Evolutionary conservation across 768 basidiomycete species (phyloP), one percentile per base, ranked within the genome.

Genomic region (Pisolithus albus): DNA sequence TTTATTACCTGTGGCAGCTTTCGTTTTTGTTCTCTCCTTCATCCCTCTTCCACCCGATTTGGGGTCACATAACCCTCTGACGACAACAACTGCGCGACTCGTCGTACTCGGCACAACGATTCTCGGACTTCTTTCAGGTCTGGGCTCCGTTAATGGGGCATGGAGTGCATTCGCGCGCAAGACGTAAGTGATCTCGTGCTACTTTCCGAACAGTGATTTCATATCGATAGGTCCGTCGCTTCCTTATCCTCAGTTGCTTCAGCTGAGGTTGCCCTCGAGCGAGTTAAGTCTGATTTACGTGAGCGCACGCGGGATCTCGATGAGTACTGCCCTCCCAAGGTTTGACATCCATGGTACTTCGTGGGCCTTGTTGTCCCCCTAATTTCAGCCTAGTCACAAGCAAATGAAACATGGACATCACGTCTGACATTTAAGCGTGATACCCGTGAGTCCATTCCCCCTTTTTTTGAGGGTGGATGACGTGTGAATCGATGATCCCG

Each of bases 51-150:
- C 87, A 5, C 54, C 65, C 18, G 75, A 73, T n/a, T 63, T 80
- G 5, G 53, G 60, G 57, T 61, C 68, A 6, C 62, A 71, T 40
- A 73, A 77, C 49, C 61, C 71, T 2, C 68, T 76, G 23, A 77
- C 76, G 8, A 70, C 80, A 1, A 72, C 77, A 0, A 70, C 83
- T 2, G 71, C 84, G 2, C 79, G 88, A 10, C 74, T 91, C 13
- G 79, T 85, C 18, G 84, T 90, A 18, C 67, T 92, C 19, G 90
- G 90, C 2, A 90, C 84, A 0, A 73, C 83, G 28, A 78, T 90
- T 51, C 81, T 92, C n/a, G 90, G 90, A 5, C 62, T 83, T 3
- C 72, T 92, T 5, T 88, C 89, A 0, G 90, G 90, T 0, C 85
- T 88, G 54, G 88, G 88, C 55, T 83, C 87, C 3, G 73, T 86